Base-by-base conservation (phyloP, 495 filamentous ascomycete genomes). In the Talaromyces thailandensis region DNA sequence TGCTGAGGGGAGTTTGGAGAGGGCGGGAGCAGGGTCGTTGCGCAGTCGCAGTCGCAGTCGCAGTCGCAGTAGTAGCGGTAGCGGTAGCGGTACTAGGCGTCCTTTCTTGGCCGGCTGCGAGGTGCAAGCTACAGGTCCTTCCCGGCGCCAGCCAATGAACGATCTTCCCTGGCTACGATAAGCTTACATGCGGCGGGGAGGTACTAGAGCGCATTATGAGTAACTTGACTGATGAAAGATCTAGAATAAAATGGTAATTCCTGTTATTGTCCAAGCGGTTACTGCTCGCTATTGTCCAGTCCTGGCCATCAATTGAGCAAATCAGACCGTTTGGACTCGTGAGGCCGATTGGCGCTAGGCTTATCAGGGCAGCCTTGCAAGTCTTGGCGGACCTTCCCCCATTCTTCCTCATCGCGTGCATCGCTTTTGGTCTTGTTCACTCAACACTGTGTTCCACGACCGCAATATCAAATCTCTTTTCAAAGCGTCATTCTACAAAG, bases 401-500 rank as follows among this genome's bases (percentile, higher is more conserved):
- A 2, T 58, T 65, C 57, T 61, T 60, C 62, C 53, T 61, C 61
- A 26, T n/a, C 55, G 26, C 28, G 29, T 57, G 55, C 55, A 18
- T 57, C 55, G 6, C 43, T 16, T 56, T 21, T 6, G 43, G 50
- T 60, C 21, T 28, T 35, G n/a, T 8, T 7, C n/a, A 32, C 23
- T 35, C 55, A 35, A 18, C 55, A 29, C 14, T 35, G 43, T 48
- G 16, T 21, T 48, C 43, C 43, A 21, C 43, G 7, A 48, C 62
- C 64, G 61, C 12, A 43, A 59, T n/a, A 52, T 5, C 45, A 37
- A 57, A 61, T 57, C 40, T 65, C 32, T 43, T 18, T 56, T 29
- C 32, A 23, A 31, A 28, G 56, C 26, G 55, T 59, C 12, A 65
- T 62, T 28, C 59, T 35, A 51, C 60, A 29, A n/a, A 65, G 63